Percentiles rank a stretch among this genome's conserved stretches.
Conservation (phyloP, 2,329 filamentous ascomycete genomes). For the Delphinella strobiligena region DNA sequence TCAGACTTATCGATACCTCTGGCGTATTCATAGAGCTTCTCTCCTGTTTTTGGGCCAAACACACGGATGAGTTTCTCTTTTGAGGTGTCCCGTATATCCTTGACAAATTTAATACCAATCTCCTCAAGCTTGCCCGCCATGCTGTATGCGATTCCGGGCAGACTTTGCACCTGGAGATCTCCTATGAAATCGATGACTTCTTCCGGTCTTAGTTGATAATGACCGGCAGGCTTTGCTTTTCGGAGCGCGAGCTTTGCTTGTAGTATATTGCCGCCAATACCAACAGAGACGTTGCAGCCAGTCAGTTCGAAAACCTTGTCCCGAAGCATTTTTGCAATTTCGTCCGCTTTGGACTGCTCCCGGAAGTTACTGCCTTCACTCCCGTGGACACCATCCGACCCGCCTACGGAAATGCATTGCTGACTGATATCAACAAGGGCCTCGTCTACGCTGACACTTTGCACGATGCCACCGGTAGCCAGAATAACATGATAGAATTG, state of each 20-base stretch:
- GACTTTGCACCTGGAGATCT: slow-evolving; percentile 61
- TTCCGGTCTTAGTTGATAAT: slow-evolving; percentile 76
- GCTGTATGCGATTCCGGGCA: slow-evolving; percentile 88
- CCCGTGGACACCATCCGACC: slow-evolving; percentile 52
- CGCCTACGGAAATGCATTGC: slow-evolving; percentile 52
- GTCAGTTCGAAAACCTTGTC: slow-evolving; percentile 61
- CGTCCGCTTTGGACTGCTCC: slow-evolving; percentile 68
- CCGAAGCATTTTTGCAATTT: slow-evolving; percentile 57
- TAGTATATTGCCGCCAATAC: slow-evolving; percentile 82
- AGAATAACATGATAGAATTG: slow-evolving; percentile 80
- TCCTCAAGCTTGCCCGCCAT: slow-evolving; percentile 81
- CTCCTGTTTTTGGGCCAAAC: slow-evolving; percentile 84
- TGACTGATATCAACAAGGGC: slow-evolving; percentile 74
- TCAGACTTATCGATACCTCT: slow-evolving; percentile 76
- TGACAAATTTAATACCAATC: slow-evolving; percentile 68
- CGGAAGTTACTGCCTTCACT: slow-evolving; percentile 59
- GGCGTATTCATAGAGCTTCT: slow-evolving; percentile 81
- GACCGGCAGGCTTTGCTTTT: slow-evolving; percentile 88
- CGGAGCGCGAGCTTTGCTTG: slow-evolving; percentile 83
- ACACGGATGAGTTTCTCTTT: slow-evolving; percentile 62
- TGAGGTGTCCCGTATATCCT: slow-evolving; percentile 65
- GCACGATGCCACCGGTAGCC: slow-evolving; percentile 66
- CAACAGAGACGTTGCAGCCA: slow-evolving; percentile 79
- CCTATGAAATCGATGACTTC: slow-evolving; percentile 67
- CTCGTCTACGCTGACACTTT: slow-evolving; percentile 96